A percentile compares a stretch with the other conserved stretches of the same genome.
These are phyloP conservation scores for Solanum virginianum DNA, from an alignment of 257 asterid species.

Conservation along the genomic window DNA sequence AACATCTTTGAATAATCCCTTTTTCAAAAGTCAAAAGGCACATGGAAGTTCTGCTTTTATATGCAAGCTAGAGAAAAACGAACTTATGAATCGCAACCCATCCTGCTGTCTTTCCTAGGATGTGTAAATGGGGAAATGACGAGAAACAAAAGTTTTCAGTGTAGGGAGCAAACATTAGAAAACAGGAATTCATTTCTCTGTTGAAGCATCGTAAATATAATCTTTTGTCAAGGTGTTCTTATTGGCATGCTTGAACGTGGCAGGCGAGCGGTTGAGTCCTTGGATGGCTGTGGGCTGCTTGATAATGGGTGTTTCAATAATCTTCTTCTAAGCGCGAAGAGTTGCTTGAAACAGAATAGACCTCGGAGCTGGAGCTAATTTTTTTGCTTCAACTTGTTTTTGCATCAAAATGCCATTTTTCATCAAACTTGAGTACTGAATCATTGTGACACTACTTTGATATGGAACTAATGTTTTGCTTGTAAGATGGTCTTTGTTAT, in stretches of 20 bases:
- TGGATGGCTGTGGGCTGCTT: constrained; percentile 85
- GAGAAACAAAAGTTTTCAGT: background rate
- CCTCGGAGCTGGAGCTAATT: background rate
- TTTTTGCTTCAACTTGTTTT: background rate
- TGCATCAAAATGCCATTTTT: background rate
- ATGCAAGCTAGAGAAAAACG: background rate
- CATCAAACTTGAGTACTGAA: background rate
- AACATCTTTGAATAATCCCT: background rate
- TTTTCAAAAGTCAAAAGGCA: background rate
- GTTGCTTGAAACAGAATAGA: background rate
- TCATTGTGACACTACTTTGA: background rate
- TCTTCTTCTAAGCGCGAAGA: constrained; percentile 37
- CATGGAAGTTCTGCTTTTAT: background rate
- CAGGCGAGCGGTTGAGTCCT: constrained; percentile 91
- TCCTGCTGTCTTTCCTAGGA: background rate
- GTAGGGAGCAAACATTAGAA: background rate
- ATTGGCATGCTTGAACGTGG: background rate
- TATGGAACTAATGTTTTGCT: background rate
- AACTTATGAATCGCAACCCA: background rate
- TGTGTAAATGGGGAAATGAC: background rate
- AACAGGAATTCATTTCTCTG: background rate
- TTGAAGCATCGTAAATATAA: background rate
- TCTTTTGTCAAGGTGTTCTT: background rate
- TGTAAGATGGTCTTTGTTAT: background rate
- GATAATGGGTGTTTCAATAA: constrained; percentile 68